A percentile compares a stretch with the other conserved stretches of the same genome.
These are phyloP conservation scores for Parietaria judaica DNA, from an alignment of 306 rosid genomes.

Conservation along the genomic window DNA sequence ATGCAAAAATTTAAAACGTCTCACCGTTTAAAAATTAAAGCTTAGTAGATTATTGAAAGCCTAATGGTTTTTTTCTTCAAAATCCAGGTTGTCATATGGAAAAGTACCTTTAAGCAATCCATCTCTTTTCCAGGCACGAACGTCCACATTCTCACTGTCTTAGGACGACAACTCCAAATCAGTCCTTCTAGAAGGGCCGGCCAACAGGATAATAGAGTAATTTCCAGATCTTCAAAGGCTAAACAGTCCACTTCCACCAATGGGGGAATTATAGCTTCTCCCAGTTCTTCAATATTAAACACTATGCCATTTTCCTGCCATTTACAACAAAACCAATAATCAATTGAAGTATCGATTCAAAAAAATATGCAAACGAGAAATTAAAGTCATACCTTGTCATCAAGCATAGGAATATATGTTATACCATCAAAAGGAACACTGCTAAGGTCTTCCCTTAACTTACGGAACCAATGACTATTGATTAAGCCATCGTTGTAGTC, in stretches of 20 bases:
- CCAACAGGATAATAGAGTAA: background rate
- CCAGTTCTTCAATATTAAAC: constrained; percentile 3
- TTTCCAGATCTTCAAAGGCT: background rate
- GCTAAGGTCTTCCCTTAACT: constrained; percentile 1
- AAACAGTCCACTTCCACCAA: constrained; percentile 1
- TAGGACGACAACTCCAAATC: constrained; percentile 21
- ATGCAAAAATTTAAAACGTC: no score
- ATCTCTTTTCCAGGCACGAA: no score
- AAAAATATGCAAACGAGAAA: no score
- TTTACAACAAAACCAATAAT: background rate
- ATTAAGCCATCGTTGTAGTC: background rate
- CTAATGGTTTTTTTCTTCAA: no score
- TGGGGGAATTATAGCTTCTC: background rate
- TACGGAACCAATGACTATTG: background rate
- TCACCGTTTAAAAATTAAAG: no score
- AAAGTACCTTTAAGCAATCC: no score
- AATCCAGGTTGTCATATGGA: no score
- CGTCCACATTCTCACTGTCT: background rate
- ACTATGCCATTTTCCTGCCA: background rate
- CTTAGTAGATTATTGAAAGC: no score
- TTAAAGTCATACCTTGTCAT: background rate
- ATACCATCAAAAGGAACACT: background rate
- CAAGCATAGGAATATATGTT: background rate
- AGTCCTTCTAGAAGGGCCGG: constrained; percentile 8
- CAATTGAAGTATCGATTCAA: background rate